These are phyloP conservation scores for Blastomyces parvus DNA, from an alignment of 2,329 filamentous ascomycete species.

Conservation along the genomic window DNA sequence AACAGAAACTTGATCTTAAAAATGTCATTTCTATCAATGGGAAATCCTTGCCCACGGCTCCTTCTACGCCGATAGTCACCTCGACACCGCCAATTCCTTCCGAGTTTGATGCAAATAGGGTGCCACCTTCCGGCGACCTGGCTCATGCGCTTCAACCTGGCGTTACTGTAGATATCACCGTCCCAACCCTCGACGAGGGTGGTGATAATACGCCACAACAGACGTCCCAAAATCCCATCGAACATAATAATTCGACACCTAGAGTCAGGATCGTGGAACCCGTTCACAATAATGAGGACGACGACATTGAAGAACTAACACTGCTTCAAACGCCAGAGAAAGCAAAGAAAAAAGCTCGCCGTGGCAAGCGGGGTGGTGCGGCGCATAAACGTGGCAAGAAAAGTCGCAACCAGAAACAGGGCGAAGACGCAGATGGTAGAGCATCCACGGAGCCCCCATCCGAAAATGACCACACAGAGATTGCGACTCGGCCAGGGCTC, in stretches of 20 bases:
- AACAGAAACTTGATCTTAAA: slow-evolving; percentile 38
- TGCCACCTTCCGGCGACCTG: slow-evolving; percentile 10
- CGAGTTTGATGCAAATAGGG: not conserved
- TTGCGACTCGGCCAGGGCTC: slow-evolving; percentile 47
- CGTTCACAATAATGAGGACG: slow-evolving; percentile 26
- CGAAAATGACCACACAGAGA: slow-evolving; percentile 29
- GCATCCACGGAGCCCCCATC: slow-evolving; percentile 46
- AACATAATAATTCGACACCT: slow-evolving; percentile 18
- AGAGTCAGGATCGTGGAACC: slow-evolving; percentile 35
- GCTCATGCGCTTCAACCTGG: slow-evolving; percentile 15
- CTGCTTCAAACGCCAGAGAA: slow-evolving; percentile 28
- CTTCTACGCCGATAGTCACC: slow-evolving; percentile 29
- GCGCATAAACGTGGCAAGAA: slow-evolving; percentile 50
- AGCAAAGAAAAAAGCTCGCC: slow-evolving; percentile 60
- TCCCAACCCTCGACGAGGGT: slow-evolving; percentile 18
- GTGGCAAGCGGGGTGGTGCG: slow-evolving; percentile 63
- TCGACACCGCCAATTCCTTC: slow-evolving; percentile 13
- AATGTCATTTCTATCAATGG: slow-evolving; percentile 35
- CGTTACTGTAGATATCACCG: slow-evolving; percentile 26
- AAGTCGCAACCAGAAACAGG: slow-evolving; percentile 44
- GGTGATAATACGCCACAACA: slow-evolving; percentile 25
- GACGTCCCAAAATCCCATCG: slow-evolving; percentile 18
- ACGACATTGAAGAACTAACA: slow-evolving; percentile 26
- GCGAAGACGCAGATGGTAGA: slow-evolving; percentile 46
- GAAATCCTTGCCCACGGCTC: slow-evolving; percentile 28